These are phyloP conservation scores for Bruguiera parviflora DNA, from an alignment of 345 rosid species.

Conservation along the genomic window DNA sequence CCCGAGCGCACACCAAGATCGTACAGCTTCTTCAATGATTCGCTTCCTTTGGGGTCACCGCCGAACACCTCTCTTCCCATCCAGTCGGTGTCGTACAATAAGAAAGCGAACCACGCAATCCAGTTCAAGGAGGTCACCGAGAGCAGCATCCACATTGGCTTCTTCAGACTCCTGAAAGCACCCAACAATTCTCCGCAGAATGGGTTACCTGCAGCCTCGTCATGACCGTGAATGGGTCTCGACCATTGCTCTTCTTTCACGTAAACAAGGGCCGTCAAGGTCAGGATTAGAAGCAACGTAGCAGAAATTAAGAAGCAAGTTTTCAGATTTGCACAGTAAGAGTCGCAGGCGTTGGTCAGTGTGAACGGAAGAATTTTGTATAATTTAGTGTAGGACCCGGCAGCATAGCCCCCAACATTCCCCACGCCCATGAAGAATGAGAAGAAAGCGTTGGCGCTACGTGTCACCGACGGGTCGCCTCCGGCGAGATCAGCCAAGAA, in stretches of 20 bases:
- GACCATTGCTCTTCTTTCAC: slow-evolving; percentile 46
- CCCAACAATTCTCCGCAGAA: slow-evolving; percentile 36
- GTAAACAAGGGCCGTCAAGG: slow-evolving; percentile 39
- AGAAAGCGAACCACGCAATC: slow-evolving; percentile 88
- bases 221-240: slow-evolving; percentile 12
- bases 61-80: slow-evolving; percentile 92
- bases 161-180: slow-evolving; percentile 47
- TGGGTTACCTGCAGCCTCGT: slow-evolving; percentile 2
- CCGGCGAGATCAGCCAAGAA: slow-evolving; percentile 77
- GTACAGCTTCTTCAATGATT: slow-evolving; percentile 33
- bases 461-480: slow-evolving; percentile 41
- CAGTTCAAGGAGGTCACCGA: slow-evolving; percentile 77
- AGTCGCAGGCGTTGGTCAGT: slow-evolving; percentile 57
- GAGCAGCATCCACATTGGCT: slow-evolving; percentile 71
- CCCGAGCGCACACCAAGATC: slow-evolving; percentile 72
- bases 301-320: slow-evolving; percentile 70
- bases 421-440: slow-evolving; percentile 96
- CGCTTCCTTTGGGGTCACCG: slow-evolving; percentile 43
- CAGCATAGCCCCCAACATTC: slow-evolving; percentile 71
- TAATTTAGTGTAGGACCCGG: slow-evolving; percentile 60
- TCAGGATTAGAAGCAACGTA: slow-evolving; percentile 39
- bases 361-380: slow-evolving; percentile 67
- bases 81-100: slow-evolving; percentile 86
- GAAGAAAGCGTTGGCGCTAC: slow-evolving; percentile 57
- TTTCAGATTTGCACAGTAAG: slow-evolving; percentile 84